Percentiles rank a stretch among this genome's conserved stretches.
These are phyloP conservation scores for Pseudofabraea citricarpa DNA, from an alignment of 2,329 filamentous ascomycete species.

Conservation along the genomic window DNA sequence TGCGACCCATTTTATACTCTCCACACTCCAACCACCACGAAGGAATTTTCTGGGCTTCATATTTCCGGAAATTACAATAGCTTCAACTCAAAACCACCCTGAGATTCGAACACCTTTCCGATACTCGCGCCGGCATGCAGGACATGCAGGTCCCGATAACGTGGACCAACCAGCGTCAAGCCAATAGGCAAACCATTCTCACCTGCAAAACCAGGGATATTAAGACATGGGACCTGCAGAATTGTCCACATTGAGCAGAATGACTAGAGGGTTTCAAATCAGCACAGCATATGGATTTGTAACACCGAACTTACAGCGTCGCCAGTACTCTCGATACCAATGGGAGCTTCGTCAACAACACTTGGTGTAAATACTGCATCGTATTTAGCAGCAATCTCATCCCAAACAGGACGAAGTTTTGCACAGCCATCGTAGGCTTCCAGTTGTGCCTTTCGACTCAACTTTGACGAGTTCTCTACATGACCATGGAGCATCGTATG, in stretches of 20 bases:
- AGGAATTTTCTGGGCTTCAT: too few species aligned
- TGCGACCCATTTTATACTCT: too few species aligned
- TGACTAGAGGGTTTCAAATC: slow-evolving; percentile 10
- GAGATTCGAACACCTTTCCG: slow-evolving; percentile 32
- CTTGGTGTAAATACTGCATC: slow-evolving; percentile 54
- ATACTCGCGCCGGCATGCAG: slow-evolving; percentile 36
- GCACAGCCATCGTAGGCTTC: slow-evolving; percentile 44
- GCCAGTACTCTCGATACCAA: slow-evolving; percentile 49
- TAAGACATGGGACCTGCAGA: slow-evolving; percentile 58
- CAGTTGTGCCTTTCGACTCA: slow-evolving; percentile 41
- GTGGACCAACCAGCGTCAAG: slow-evolving; percentile 42
- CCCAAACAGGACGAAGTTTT: slow-evolving; percentile 46
- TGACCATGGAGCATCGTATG: slow-evolving; percentile 37
- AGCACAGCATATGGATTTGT: neutral
- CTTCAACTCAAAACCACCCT: slow-evolving; percentile 31
- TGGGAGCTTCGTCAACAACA: slow-evolving; percentile 53
- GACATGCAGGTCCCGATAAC: slow-evolving; percentile 39
- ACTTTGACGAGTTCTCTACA: slow-evolving; percentile 40
- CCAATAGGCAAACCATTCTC: slow-evolving; percentile 55
- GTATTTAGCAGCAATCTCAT: slow-evolving; percentile 46
- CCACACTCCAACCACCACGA: too few species aligned
- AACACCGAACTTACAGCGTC: slow-evolving; percentile 36
- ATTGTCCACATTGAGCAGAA: slow-evolving; percentile 27
- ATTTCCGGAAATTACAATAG: slow-evolving; percentile 9
- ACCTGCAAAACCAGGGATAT: slow-evolving; percentile 58